Evolutionary conservation across 208 protist genomes (phyloP), one percentile per base, ranked within the genome.

Genomic region (Tritrichomonas musculus): DNA sequence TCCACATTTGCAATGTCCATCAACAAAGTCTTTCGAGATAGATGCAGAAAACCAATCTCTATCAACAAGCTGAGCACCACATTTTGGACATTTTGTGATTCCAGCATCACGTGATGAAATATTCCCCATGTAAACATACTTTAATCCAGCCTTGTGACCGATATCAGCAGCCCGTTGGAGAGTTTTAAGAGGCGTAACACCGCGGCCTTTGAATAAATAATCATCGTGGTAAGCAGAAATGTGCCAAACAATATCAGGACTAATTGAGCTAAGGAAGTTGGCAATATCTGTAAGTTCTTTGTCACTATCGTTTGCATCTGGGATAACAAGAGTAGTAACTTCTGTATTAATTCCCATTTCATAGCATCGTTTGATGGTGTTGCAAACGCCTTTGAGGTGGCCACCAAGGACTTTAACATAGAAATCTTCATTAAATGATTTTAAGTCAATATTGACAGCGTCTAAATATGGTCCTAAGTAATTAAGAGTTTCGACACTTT

Each of bases 201-300:
- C 77, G 27, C 44, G 47, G 36, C 77, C 77, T 60, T 88, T 11
- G 77, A 88, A 88, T 1, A 57, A 2, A n/a, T 88, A 88, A 20
- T 88, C 77, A 88, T 88, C 77, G n/a, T 88, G 77, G 39, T 88
- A 88, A 14, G 77, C 77, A 60, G 77, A 88, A 39, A 88, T 25
- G 27, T 88, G 77, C 77, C 77, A 88, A 13, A 49, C 41, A 88
- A 88, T 88, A 57, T 88, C 27, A 57, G 53, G 53, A 33, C 47
- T 33, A 8, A 88, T 30, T 27, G 41, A 53, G n/a, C 47, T 20
- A 2, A 88, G 9, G 30, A 88, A 88, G 0, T 57, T 22, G 9
- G 77, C 77, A 39, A 9, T 20, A n/a, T 53, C 44, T 57, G 41
- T 57, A 57, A 88, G 77, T 88, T 88, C 77, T 39, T 53, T 27